Conservation (phyloP, 805 yeast genomes). For the Saccharomycopsis oosterbeekiorum region DNA sequence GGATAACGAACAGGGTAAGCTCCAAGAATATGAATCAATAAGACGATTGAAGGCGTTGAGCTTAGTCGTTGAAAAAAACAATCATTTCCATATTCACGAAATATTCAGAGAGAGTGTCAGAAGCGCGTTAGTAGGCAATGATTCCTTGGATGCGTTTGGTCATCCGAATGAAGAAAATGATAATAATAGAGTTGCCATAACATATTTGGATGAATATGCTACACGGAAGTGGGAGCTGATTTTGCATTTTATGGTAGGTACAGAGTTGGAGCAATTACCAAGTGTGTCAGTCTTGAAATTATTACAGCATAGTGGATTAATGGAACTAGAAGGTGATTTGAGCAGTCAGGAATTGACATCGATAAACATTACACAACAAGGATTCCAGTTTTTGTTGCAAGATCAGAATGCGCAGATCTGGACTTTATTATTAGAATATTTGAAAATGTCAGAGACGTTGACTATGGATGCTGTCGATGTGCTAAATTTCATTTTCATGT, state of each 20-base stretch:
- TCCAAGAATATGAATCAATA: slow-evolving; percentile 60
- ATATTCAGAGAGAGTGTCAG: slow-evolving; percentile 67
- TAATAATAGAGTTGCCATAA: slow-evolving; percentile 48
- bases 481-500: slow-evolving; percentile 81
- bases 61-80: slow-evolving; percentile 51
- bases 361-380: slow-evolving; percentile 64
- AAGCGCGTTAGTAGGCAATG: slow-evolving; percentile 77
- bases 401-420: slow-evolving; percentile 92
- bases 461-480: slow-evolving; percentile 96
- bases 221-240: slow-evolving; percentile 89
- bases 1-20: slow-evolving; percentile 34
- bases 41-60: slow-evolving; percentile 69
- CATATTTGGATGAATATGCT: slow-evolving; percentile 70
- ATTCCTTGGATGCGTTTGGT: slow-evolving; percentile 65
- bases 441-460: slow-evolving; percentile 72
- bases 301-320: slow-evolving; percentile 70
- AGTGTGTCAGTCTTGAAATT: slow-evolving; percentile 74
- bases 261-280: slow-evolving; percentile 60
- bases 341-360: slow-evolving; percentile 1
- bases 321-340: slow-evolving; percentile 49
- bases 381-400: slow-evolving; percentile 89
- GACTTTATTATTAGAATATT: slow-evolving; percentile 80
- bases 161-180: slow-evolving; percentile 33
- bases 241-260: slow-evolving; percentile 95
- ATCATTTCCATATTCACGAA: slow-evolving; percentile 49